Evolutionary conservation across 139 green algal species (phyloP).

Genomic region (Auxenochlorella protothecoides): DNA sequence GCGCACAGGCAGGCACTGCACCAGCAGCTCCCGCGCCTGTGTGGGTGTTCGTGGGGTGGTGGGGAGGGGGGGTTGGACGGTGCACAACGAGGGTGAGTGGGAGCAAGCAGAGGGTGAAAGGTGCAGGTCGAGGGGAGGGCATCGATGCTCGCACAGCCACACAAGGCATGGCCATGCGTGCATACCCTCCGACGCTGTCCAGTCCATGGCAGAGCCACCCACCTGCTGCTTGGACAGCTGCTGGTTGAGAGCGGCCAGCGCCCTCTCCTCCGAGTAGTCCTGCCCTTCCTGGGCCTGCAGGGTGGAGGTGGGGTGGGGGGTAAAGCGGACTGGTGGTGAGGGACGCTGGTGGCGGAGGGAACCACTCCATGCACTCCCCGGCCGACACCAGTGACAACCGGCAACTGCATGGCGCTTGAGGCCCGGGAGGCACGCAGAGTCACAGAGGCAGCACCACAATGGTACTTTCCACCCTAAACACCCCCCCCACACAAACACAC

Average conservation of each 20-base stretch:
- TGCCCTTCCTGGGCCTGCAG: neutral
- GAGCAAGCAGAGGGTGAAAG: neutral
- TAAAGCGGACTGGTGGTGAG: no score
- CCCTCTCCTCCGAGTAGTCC: conserved; percentile 20
- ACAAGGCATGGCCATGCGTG: neutral
- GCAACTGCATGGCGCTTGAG: no score
- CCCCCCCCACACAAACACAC: neutral
- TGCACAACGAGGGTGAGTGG: neutral
- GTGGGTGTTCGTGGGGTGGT: no score
- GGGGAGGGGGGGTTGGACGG: neutral
- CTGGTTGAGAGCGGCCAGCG: conserved; percentile 12
- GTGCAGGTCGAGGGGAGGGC: neutral
- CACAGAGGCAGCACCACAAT: no score
- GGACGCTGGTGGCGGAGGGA: no score
- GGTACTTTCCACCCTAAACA: no score
- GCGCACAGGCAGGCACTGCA: conserved; percentile 24
- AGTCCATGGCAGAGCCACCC: neutral
- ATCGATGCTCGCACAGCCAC: neutral
- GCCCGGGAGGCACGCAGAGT: no score
- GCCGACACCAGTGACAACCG: no score
- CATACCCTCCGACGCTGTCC: neutral
- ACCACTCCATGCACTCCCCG: no score
- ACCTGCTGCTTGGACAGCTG: conserved; percentile 21
- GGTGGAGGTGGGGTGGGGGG: no score
- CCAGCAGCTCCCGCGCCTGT: conserved; percentile 30